Evolutionary conservation across 2,329 filamentous ascomycete genomes (phyloP).

Genomic region (Fusarium sp.): DNA sequence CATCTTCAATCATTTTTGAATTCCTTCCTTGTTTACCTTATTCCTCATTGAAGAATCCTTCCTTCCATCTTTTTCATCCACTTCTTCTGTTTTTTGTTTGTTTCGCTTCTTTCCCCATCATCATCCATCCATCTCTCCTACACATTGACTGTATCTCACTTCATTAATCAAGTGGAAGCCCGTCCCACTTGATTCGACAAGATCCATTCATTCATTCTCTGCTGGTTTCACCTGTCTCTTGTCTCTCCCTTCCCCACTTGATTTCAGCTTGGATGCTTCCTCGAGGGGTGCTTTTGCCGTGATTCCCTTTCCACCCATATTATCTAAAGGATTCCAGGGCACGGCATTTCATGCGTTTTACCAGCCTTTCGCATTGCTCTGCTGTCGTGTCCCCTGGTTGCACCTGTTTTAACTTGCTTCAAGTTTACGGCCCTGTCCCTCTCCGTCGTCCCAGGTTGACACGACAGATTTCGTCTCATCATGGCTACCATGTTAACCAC

Average conservation of each 20-base stretch:
- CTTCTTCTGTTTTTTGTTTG: conserved; percentile 2
- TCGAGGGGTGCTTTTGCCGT: conserved; percentile 33
- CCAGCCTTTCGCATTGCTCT: conserved; percentile 34
- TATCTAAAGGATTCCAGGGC: conserved; percentile 41
- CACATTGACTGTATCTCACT: conserved; percentile 18
- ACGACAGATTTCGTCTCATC: conserved; percentile 34
- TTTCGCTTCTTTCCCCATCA: conserved; percentile 3
- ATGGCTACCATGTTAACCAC: conserved; percentile 42
- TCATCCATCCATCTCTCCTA: not conserved
- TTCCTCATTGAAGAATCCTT: not conserved
- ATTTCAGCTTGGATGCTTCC: conserved; percentile 30
- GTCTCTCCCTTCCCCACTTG: conserved; percentile 34
- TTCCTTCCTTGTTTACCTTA: conserved; percentile 15
- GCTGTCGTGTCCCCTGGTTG: conserved; percentile 41
- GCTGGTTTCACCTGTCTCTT: conserved; percentile 33
- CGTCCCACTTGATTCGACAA: conserved; percentile 24
- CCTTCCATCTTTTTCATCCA: conserved; percentile 3
- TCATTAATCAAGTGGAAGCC: conserved; percentile 1
- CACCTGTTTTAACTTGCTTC: conserved; percentile 43
- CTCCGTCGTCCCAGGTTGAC: conserved; percentile 23
- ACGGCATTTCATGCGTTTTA: conserved; percentile 28
- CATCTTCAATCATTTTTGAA: conserved; percentile 1
- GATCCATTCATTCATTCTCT: conserved; percentile 20
- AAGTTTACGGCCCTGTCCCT: conserved; percentile 33
- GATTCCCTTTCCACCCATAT: conserved; percentile 23